These are phyloP conservation scores for Stephania yunnanensis DNA, from an alignment of 164 flowering plant genomes.

Conservation along the genomic window DNA sequence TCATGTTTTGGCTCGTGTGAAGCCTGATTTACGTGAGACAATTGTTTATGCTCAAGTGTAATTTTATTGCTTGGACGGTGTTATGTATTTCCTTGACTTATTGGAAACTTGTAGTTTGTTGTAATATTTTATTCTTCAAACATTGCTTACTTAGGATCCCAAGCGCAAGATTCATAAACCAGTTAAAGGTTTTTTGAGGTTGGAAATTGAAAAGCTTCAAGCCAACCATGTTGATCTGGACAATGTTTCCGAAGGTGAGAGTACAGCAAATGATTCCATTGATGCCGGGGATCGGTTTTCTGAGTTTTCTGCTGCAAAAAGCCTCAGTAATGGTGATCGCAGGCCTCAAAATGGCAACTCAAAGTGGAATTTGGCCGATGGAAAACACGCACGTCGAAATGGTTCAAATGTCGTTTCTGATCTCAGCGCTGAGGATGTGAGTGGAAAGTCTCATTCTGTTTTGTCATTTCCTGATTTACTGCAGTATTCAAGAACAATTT, in stretches of 20 bases:
- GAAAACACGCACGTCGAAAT: slow-evolving; percentile 45
- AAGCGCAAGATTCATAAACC: slow-evolving; percentile 95
- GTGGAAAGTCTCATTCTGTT: slow-evolving; percentile 15
- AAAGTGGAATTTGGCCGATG: slow-evolving; percentile 36
- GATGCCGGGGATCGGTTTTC: slow-evolving; percentile 45
- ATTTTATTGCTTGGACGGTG: neutral
- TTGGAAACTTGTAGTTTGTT: neutral
- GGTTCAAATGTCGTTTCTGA: slow-evolving; percentile 38
- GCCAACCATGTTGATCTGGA: slow-evolving; percentile 45
- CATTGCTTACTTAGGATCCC: slow-evolving; percentile 60
- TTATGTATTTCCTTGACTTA: slow-evolving; percentile 2
- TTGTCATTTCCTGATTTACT: neutral
- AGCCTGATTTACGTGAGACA: neutral
- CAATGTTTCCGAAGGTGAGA: slow-evolving; percentile 65
- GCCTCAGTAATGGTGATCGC: slow-evolving; percentile 53
- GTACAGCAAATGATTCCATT: slow-evolving; percentile 54
- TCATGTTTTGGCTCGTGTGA: neutral
- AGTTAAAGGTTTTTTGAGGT: slow-evolving; percentile 70
- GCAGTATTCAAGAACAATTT: neutral
- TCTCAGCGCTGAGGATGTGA: slow-evolving; percentile 51
- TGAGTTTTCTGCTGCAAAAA: slow-evolving; percentile 43
- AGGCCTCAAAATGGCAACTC: slow-evolving; percentile 41
- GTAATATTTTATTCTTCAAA: neutral
- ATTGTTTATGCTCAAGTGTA: neutral
- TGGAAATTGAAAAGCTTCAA: slow-evolving; percentile 86